Base-by-base conservation (phyloP, 768 basidiomycete species). In the Melanogaster broomeanus region DNA sequence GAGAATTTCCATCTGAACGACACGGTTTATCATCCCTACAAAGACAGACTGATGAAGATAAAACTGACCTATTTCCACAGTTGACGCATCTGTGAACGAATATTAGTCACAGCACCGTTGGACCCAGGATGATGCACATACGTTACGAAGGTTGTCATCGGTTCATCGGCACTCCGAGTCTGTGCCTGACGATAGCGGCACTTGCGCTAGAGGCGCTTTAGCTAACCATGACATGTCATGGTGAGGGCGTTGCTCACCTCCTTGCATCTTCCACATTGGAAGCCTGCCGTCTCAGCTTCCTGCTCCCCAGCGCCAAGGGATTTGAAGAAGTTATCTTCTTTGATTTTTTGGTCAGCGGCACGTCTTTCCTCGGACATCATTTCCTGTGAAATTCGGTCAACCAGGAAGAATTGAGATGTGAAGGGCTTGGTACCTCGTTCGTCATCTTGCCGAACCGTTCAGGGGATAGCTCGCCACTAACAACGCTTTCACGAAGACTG, bases 71-170 rank as follows among this genome's bases (percentile, higher is more conserved):
- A 64, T 86, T 78, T 62, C 81, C 80, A 63, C 87, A 89, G 57
- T 81, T 81, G 48, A 81, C 79, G 69, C 88, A 89, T 48, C 84
- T 84, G 56, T 41, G 53, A 19, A 34, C 0, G 16, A 44, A 39
- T n/a, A 51, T 55, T 10, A 53, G 46, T 35, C 25, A 40, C 19
- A n/a, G 42, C 25, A 35, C 13, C 11, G 16, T 34, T 25, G 24
- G 10, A 25, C 19, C 45, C 25, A 45, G 37, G 24, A 48, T n/a
- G 8, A 33, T 22, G 18, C 27, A 75, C 78, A 56, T 71, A 92
- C 84, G 90, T 93, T 59, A 94, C 91, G 66, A 94, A 96, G 18
- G 93, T 95, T 3, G 96, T 98, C 95, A 98, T 98, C 21, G 96
- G 95, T 72, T 98, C 97, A 74, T 98, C 97, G 8, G 97, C 96